Evolutionary conservation across 805 yeast genomes (phyloP).

Genomic region (Lipomyces orientalis): DNA sequence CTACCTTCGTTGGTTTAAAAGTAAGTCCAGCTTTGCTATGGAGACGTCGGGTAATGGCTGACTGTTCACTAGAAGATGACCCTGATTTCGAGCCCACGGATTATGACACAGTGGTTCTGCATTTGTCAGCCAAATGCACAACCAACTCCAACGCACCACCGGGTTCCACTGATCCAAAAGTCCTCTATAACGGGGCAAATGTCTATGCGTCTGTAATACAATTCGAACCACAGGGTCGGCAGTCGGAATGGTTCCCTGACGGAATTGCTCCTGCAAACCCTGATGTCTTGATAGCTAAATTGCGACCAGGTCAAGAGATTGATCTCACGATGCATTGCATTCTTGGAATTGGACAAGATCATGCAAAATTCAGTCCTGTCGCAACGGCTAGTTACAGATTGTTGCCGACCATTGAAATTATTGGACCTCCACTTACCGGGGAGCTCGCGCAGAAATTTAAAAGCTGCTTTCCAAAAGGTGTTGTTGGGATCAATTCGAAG

Average conservation of each 20-base stretch:
- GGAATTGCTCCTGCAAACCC: conserved; percentile 60
- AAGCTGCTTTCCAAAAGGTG: conserved; percentile 92
- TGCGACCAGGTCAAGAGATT: conserved; percentile 97
- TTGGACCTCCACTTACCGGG: conserved; percentile 71
- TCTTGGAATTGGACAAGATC: conserved; percentile 91
- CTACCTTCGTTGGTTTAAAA: conserved; percentile 79
- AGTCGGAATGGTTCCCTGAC: conserved; percentile 70
- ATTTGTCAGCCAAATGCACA: conserved; percentile 81
- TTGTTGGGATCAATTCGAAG: conserved; percentile 55
- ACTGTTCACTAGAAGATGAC: conserved; percentile 44
- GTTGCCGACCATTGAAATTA: conserved; percentile 83
- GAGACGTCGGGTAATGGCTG: neutral
- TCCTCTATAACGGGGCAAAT: conserved; percentile 79
- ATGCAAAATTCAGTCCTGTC: conserved; percentile 97
- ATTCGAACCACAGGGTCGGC: conserved; percentile 91
- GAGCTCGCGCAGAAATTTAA: conserved; percentile 78
- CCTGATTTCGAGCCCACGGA: conserved; percentile 61
- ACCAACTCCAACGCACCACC: conserved; percentile 83
- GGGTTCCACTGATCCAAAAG: conserved; percentile 78
- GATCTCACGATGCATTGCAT: conserved; percentile 87
- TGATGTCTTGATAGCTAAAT: conserved; percentile 84
- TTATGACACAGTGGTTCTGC: conserved; percentile 84
- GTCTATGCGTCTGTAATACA: conserved; percentile 89
- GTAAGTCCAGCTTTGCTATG: conserved; percentile 11
- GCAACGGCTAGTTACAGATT: conserved; percentile 95